Conservation (phyloP, 2,329 filamentous ascomycete species). For the Colletotrichum eremochloae region DNA sequence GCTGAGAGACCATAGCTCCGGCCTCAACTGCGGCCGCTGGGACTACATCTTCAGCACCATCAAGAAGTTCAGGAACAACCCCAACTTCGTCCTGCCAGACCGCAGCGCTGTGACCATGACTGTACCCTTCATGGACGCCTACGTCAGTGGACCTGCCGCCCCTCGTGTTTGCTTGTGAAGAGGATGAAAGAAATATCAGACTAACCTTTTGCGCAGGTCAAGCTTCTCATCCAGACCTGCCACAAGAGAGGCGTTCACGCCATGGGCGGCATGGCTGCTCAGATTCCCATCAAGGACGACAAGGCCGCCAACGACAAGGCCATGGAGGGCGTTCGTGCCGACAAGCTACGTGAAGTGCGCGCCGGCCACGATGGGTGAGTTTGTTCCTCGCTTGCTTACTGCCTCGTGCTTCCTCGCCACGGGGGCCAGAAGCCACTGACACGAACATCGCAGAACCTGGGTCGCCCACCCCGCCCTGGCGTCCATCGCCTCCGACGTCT, state of each 20-base stretch:
- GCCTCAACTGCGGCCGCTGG: constrained; percentile 98
- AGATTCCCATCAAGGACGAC: constrained; percentile 98
- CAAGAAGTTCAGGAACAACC: constrained; percentile 98
- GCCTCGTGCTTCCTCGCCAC: background rate
- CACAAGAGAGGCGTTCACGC: constrained; percentile 97
- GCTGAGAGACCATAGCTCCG: constrained; percentile 94
- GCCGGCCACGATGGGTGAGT: constrained; percentile 85
- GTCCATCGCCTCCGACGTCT: constrained; percentile 87
- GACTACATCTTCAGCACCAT: constrained; percentile 99
- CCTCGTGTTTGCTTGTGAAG: background rate
- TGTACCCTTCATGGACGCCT: constrained; percentile 97
- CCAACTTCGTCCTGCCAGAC: constrained; percentile 93
- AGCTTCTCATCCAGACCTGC: constrained; percentile 97
- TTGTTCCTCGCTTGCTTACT: background rate
- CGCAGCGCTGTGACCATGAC: constrained; percentile 96
- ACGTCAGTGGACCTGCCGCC: constrained; percentile 61
- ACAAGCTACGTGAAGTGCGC: constrained; percentile 95
- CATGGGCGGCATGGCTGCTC: constrained; percentile 98
- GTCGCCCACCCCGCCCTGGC: constrained; percentile 96
- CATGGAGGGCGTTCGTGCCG: constrained; percentile 92
- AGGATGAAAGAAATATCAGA: background rate
- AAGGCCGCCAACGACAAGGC: constrained; percentile 90
- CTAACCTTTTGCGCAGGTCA: constrained; percentile 62
- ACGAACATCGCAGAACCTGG: constrained; percentile 75
- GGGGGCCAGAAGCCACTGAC: constrained; percentile 23